A percentile compares a stretch with the other conserved stretches of the same genome.
phyloP scores from a whole-genome alignment of 2,329 filamentous ascomycete genomes.

The Hymenoscyphus linearis region DNA sequence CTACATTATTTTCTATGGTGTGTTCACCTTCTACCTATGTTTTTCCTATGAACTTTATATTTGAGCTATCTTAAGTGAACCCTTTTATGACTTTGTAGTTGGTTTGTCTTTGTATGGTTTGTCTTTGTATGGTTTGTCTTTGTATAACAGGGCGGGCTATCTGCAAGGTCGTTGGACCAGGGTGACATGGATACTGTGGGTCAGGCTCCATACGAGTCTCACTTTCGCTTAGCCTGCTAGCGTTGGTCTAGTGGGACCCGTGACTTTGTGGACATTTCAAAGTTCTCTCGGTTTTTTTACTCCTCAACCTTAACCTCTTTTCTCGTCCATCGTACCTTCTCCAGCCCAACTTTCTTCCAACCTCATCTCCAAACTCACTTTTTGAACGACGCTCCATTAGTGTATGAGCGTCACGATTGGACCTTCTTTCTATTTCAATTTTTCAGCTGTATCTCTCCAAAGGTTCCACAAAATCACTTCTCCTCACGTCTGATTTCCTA shows the following conservation, averaged over 20 bases:
- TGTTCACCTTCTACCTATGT: background rate
- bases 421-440: background rate
- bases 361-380: background rate
- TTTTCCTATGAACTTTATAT: background rate
- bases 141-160: background rate
- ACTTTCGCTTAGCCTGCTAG: background rate
- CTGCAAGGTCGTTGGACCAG: background rate
- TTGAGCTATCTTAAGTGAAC: background rate
- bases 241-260: constrained; percentile 1
- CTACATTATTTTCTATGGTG: background rate
- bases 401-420: background rate
- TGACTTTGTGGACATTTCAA: background rate
- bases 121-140: background rate
- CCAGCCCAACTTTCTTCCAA: background rate
- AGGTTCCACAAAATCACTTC: background rate
- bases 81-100: background rate
- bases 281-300: background rate
- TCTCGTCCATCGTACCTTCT: background rate
- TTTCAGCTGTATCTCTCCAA: background rate
- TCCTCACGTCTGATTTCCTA: background rate
- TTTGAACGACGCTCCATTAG: background rate
- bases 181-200: background rate
- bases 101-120: background rate
- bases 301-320: background rate
- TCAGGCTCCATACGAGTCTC: background rate